A percentile compares a stretch with the other conserved stretches of the same genome.
phyloP scores from a whole-genome alignment of 306 rosid species.

The Cicer chorassanicum region DNA sequence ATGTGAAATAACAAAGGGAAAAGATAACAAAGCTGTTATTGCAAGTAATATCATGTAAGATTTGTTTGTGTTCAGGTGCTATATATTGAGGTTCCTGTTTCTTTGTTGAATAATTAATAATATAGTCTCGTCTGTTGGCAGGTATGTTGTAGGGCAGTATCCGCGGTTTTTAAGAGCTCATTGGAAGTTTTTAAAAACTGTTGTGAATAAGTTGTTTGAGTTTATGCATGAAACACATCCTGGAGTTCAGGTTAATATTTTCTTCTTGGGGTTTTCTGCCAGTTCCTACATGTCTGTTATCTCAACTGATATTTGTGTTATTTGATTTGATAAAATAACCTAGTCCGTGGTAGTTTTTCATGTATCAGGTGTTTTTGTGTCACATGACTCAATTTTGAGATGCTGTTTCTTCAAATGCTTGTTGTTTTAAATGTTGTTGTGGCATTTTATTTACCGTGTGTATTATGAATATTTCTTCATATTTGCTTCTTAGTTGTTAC shows the following conservation, averaged over 20 bases:
- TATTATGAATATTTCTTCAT: background rate
- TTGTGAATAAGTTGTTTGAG: conserved; percentile 92
- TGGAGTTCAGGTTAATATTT: conserved; percentile 84
- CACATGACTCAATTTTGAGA: conserved; percentile 1
- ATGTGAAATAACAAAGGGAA: conserved; percentile 96
- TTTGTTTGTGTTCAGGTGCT: conserved; percentile 15
- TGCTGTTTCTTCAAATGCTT: background rate
- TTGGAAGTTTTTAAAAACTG: conserved; percentile 95
- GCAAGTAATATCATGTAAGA: conserved; percentile 96
- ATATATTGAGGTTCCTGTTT: background rate
- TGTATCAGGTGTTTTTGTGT: background rate
- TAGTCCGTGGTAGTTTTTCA: background rate
- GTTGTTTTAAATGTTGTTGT: background rate
- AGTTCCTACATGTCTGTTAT: conserved; percentile 4
- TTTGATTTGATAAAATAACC: conserved; percentile 7
- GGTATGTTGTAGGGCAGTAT: conserved; percentile 99
- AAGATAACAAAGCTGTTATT: conserved; percentile 97
- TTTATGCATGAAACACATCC: conserved; percentile 99
- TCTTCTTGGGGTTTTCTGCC: conserved; percentile 1
- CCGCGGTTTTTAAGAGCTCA: conserved; percentile 96
- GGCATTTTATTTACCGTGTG: background rate
- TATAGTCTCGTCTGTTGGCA: conserved; percentile 48
- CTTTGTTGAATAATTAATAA: conserved; percentile 10
- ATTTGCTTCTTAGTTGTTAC: conserved; percentile 5
- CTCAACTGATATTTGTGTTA: conserved; percentile 4